Conservation (phyloP, 129 eudicot species). For the Tagetes erecta region DNA sequence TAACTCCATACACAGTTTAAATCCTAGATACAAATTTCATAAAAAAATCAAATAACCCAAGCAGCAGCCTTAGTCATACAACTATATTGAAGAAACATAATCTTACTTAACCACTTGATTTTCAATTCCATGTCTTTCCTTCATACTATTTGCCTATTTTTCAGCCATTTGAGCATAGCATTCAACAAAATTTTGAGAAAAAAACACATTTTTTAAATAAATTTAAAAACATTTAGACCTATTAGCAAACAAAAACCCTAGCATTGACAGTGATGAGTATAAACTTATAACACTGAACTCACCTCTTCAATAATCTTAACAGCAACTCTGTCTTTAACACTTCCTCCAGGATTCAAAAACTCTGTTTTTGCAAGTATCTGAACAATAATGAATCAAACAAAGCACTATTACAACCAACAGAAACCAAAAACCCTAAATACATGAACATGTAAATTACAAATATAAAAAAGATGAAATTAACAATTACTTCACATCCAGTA, state of each 20-base stretch:
- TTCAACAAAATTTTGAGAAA: too few relatives aligned
- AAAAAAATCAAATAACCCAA: neutral
- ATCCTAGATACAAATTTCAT: neutral
- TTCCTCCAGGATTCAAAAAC: slow-evolving; percentile 97
- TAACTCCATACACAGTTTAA: neutral
- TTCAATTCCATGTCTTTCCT: too few relatives aligned
- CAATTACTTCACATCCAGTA: slow-evolving; percentile 82
- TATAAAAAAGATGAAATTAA: neutral
- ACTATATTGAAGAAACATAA: too few relatives aligned
- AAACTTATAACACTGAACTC: neutral
- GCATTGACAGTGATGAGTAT: neutral
- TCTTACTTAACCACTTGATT: too few relatives aligned
- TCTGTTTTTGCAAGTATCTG: slow-evolving; percentile 95
- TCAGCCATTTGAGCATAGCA: too few relatives aligned
- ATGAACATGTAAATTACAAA: neutral
- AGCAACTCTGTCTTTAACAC: slow-evolving; percentile 97
- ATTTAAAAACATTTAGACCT: neutral
- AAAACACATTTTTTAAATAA: too few relatives aligned
- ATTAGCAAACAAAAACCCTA: slow-evolving; percentile 1
- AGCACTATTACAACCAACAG: neutral
- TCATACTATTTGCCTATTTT: too few relatives aligned
- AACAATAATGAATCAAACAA: slow-evolving; percentile 5
- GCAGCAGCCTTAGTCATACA: neutral
- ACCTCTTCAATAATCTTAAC: slow-evolving; percentile 94
- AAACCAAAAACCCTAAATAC: neutral